Conservation (phyloP, 177 flowering plant genomes). For the Vitis hybrid region DNA sequence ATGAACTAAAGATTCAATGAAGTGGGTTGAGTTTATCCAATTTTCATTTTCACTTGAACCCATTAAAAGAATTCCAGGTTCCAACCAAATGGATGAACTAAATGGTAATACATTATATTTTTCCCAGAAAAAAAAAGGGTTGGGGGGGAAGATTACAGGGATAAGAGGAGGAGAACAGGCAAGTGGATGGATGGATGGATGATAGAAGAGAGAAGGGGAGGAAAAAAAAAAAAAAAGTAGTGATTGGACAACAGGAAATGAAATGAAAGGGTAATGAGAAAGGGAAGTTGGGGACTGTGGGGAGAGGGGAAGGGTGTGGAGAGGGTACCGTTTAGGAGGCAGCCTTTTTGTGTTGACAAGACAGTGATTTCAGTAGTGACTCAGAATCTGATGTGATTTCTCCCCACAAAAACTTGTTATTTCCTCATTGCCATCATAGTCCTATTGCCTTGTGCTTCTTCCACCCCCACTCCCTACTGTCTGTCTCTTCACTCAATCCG, state of each 20-base stretch:
- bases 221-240: slow-evolving; percentile 18
- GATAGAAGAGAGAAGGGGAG: slow-evolving; percentile 8
- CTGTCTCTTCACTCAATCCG: not conserved
- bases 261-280: slow-evolving; percentile 9
- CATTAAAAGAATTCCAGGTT: too few relatives aligned
- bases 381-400: slow-evolving; percentile 24
- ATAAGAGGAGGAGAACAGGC: too few relatives aligned
- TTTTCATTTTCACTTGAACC: too few relatives aligned
- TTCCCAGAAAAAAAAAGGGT: too few relatives aligned
- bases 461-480: slow-evolving; percentile 12
- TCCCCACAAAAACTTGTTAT: slow-evolving; percentile 1
- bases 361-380: slow-evolving; percentile 22
- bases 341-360: slow-evolving; percentile 34
- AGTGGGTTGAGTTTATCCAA: too few relatives aligned
- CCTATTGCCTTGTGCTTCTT: slow-evolving; percentile 1
- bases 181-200: slow-evolving; percentile 24
- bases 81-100: too few relatives aligned
- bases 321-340: slow-evolving; percentile 15
- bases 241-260: slow-evolving; percentile 25
- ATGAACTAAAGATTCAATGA: too few relatives aligned
- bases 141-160: too few relatives aligned
- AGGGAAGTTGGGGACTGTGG: slow-evolving; percentile 6
- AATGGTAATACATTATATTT: too few relatives aligned
- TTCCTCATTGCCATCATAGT: slow-evolving; percentile 17
- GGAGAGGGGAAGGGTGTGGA: slow-evolving; percentile 2